Base-by-base conservation (phyloP, 345 rosid species). In the Sisymbrium irio region DNA sequence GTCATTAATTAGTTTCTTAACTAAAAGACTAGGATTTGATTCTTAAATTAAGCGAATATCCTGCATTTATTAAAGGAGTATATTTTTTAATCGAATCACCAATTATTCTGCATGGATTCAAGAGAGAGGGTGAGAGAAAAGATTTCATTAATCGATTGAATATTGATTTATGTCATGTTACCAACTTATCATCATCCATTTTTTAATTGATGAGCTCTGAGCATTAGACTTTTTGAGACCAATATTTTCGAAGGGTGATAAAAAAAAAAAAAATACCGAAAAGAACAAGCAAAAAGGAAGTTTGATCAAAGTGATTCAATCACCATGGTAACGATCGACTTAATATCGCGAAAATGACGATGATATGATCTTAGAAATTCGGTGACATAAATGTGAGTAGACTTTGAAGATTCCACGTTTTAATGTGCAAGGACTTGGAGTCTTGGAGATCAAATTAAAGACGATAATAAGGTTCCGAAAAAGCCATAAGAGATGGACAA, bases 1-100 rank as follows among this genome's bases (percentile, higher is more conserved):
- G 28, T 67, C 35, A 49, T 58, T 58, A 66, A 49, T 54, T 59
- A 49, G 22, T 62, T 58, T 47, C 32, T 40, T 50, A 74, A 59
- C 46, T 36, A 14, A 59, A 28, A 20, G 55, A 28, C 6, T 58
- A 17, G 13, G 74, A 60, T 60, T 61, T 68, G 49, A 75, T 68
- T 62, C 69, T 63, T 69, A 25, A n/a, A 62, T 33, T 75, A 41
- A 22, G 11, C 45, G 19, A 5, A 51, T 68, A 59, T 50, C 4
- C 20, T 60, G 22, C 47, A 59, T 40, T 59, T 49, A 8, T 50
- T 50, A 50, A 50, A 20, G 35, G 7, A 5, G 35, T 32, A 6
- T 32, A 6, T 32, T 32, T 32, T 32, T 32, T 32, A 32, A 6
- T 32, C 7, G 33, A 32, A 8, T 5, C 35, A 32, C 35, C 35